phyloP scores from a whole-genome alignment of 805 yeast genomes.

The Isabelozyma rhagii region DNA sequence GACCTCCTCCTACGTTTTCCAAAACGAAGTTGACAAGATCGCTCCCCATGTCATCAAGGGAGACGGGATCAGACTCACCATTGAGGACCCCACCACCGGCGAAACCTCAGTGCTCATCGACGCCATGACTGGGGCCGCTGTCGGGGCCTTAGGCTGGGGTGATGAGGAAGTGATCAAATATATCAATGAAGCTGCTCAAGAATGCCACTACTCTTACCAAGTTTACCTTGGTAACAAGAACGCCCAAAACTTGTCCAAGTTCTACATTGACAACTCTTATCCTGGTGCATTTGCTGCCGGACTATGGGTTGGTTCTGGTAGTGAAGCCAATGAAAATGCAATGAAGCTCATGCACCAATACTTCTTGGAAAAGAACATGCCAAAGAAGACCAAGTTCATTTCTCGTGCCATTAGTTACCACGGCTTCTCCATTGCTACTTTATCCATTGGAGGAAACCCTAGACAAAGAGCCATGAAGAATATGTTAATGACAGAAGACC shows the following conservation, averaged over 20 bases:
- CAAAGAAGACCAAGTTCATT: slow-evolving; percentile 19
- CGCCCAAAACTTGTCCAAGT: slow-evolving; percentile 24
- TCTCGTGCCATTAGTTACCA: slow-evolving; percentile 26
- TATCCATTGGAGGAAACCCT: slow-evolving; percentile 17
- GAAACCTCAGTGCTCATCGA: slow-evolving; percentile 21
- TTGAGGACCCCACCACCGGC: slow-evolving; percentile 41
- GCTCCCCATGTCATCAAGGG: slow-evolving; percentile 41
- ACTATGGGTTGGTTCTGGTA: slow-evolving; percentile 33
- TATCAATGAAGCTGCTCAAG: slow-evolving; percentile 18
- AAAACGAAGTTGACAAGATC: slow-evolving; percentile 34
- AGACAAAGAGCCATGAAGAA: slow-evolving; percentile 18
- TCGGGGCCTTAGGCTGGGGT: slow-evolving; percentile 32
- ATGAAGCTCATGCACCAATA: slow-evolving; percentile 25
- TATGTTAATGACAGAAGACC: slow-evolving; percentile 14
- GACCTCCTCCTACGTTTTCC: slow-evolving; percentile 38
- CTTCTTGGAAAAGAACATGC: slow-evolving; percentile 20
- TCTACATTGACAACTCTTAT: slow-evolving; percentile 36
- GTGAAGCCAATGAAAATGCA: slow-evolving; percentile 28
- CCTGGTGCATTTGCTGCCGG: slow-evolving; percentile 41
- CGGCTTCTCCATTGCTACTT: slow-evolving; percentile 25
- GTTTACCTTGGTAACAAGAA: slow-evolving; percentile 18
- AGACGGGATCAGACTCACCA: slow-evolving; percentile 38
- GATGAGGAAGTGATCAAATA: slow-evolving; percentile 19
- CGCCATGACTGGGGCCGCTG: slow-evolving; percentile 30
- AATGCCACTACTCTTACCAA: slow-evolving; percentile 21